These are phyloP conservation scores for Wickerhamiella azymoides DNA, from an alignment of 805 yeast species.

Conservation along the genomic window DNA sequence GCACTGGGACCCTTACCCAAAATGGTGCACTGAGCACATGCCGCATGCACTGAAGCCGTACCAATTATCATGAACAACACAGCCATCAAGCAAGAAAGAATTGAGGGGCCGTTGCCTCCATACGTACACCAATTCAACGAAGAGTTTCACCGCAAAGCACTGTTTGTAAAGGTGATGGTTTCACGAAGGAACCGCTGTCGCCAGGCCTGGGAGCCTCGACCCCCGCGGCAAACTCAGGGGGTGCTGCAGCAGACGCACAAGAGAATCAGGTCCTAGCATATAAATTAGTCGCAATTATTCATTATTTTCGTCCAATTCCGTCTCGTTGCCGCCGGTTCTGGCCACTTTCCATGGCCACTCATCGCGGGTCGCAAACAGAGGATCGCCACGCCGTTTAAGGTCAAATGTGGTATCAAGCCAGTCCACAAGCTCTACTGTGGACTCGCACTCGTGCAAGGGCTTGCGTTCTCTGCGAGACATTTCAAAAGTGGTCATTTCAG, in stretches of 20 bases:
- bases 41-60: neutral
- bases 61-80: neutral
- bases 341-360: conserved; percentile 31
- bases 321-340: neutral
- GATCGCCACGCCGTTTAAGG: conserved; percentile 52
- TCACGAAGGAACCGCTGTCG: neutral
- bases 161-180: neutral
- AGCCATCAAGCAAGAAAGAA: no score
- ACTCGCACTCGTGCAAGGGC: conserved; percentile 48
- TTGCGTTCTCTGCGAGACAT: conserved; percentile 37
- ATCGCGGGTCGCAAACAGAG: conserved; percentile 45
- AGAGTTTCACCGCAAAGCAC: neutral
- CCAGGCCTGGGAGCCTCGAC: neutral
- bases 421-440: conserved; percentile 53
- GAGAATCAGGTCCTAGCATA: neutral
- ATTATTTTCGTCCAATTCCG: neutral
- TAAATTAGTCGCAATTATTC: neutral
- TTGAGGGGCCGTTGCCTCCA: no score
- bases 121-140: neutral
- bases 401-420: conserved; percentile 67
- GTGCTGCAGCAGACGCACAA: no score
- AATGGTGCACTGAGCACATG: neutral
- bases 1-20: neutral
- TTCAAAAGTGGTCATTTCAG: conserved; percentile 63
- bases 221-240: no score